Evolutionary conservation across 768 basidiomycete genomes (phyloP), one percentile per base, ranked within the genome.

Genomic region (Phanerochaete sordida): DNA sequence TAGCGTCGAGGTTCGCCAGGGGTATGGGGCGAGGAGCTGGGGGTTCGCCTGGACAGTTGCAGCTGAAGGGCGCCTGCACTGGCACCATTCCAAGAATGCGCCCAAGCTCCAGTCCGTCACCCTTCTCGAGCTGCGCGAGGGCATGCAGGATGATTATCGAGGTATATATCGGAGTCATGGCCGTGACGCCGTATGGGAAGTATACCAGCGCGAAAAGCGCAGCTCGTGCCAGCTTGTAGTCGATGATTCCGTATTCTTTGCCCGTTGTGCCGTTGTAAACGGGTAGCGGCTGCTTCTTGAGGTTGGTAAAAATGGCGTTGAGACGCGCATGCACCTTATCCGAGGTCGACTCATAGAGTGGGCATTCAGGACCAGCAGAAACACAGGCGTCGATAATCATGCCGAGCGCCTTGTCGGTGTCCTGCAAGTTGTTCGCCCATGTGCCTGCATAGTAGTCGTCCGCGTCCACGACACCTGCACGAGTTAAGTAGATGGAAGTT

Each of bases 381-480:
- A 59, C 57, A 33, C 61, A 62, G 16, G 37, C 51, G 47, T 64
- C 55, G 61, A 68, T 71, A 56, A 65, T 62, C 6, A 48, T 43
- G 56, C 57, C 56, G 26, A 70, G 50, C 0, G 57, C 60, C 11
- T 21, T 27, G 39, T 65, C 64, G 8, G 60, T 47, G 26, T 62
- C 58, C 2, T 37, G 19, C 11, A 65, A 56, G 37, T 57, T 65
- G 23, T 57, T 54, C 28, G 57, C 52, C 61, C 57, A 65, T 16
- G 56, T 15, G 62, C 66, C 52, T 13, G 53, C 31, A 47, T 66
- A 71, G 49, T 66, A 71, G 35, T 66, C 66, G 43, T 68, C 47
- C 1, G 62, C 45, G 58, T 72, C 70, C 30, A 58, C 66, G 11
- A 72, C 70, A 46, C 73, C 76, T 61, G 23, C 33, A 28, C 4